These are phyloP conservation scores for Quercus robur DNA, from an alignment of 306 rosid genomes.

Conservation along the genomic window DNA sequence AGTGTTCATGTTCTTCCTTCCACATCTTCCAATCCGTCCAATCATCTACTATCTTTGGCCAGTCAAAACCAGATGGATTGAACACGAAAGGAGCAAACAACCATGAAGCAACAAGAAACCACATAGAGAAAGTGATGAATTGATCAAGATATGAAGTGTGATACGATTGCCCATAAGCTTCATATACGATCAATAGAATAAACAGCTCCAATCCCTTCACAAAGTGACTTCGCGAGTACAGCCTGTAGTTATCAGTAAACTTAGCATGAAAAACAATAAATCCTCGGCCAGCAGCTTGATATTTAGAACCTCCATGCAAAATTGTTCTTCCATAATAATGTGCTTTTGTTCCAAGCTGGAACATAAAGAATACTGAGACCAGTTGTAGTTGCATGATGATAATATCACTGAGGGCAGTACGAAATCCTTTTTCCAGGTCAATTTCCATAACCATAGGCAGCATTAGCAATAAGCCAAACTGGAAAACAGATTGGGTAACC, in stretches of 20 bases:
- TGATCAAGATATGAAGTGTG: constrained; percentile 59
- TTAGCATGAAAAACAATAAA: constrained; percentile 90
- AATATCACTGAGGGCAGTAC: constrained; percentile 84
- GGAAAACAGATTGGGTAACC: constrained; percentile 84
- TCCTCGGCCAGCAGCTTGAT: constrained; percentile 89
- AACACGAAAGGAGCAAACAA: constrained; percentile 91
- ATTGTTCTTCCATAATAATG: constrained; percentile 90
- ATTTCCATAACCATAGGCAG: constrained; percentile 98
- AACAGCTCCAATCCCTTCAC: constrained; percentile 89
- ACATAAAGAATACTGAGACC: constrained; percentile 91
- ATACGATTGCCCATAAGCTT: constrained; percentile 63
- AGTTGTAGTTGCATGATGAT: constrained; percentile 94
- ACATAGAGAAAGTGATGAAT: constrained; percentile 83
- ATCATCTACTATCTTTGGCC: constrained; percentile 97
- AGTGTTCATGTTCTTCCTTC: constrained; percentile 66
- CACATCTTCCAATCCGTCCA: constrained; percentile 94
- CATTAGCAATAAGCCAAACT: constrained; percentile 75
- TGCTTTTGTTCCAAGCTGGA: constrained; percentile 94
- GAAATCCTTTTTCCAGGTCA: constrained; percentile 96
- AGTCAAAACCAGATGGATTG: constrained; percentile 90
- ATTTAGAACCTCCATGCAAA: constrained; percentile 96
- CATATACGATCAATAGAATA: constrained; percentile 58
- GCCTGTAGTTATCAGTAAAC: constrained; percentile 82
- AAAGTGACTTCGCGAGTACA: constrained; percentile 91
- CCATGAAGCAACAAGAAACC: constrained; percentile 93